Evolutionary conservation across 75 land plant species (phyloP).

Genomic region (Cupressus sempervirens): DNA sequence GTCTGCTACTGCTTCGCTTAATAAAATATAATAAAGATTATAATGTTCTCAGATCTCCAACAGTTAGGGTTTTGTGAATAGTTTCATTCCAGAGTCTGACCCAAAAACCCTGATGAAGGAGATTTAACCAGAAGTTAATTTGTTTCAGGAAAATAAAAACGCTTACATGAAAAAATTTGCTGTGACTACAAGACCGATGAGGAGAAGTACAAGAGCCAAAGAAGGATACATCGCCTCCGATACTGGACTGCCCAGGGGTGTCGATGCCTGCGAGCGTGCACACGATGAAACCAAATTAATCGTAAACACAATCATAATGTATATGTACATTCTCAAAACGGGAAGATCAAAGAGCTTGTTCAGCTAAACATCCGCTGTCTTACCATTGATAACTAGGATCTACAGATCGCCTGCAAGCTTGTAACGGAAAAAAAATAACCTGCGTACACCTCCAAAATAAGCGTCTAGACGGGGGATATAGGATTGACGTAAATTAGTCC

Average conservation of each 20-base stretch:
- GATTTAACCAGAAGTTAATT: neutral
- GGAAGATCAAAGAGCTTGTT: neutral
- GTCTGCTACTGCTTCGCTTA: neutral
- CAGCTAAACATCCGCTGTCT: neutral
- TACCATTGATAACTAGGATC: neutral
- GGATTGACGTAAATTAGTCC: neutral
- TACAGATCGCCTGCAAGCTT: neutral
- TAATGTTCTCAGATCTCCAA: neutral
- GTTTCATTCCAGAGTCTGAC: neutral
- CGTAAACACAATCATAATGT: neutral
- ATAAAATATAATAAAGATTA: neutral
- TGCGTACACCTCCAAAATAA: neutral
- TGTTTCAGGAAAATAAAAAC: neutral
- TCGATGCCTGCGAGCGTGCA: constrained; percentile 26
- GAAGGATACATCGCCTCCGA: constrained; percentile 73
- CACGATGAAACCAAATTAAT: neutral
- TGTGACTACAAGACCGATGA: constrained; percentile 72
- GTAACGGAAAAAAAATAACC: neutral
- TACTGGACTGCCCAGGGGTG: constrained; percentile 67
- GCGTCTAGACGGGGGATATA: neutral
- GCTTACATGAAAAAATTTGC: constrained; percentile 92
- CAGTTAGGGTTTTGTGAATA: neutral
- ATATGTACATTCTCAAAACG: neutral
- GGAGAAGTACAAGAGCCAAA: constrained; percentile 62
- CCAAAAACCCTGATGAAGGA: neutral